phyloP scores from a whole-genome alignment of 768 basidiomycete species.

The Kwoniella sp. region DNA sequence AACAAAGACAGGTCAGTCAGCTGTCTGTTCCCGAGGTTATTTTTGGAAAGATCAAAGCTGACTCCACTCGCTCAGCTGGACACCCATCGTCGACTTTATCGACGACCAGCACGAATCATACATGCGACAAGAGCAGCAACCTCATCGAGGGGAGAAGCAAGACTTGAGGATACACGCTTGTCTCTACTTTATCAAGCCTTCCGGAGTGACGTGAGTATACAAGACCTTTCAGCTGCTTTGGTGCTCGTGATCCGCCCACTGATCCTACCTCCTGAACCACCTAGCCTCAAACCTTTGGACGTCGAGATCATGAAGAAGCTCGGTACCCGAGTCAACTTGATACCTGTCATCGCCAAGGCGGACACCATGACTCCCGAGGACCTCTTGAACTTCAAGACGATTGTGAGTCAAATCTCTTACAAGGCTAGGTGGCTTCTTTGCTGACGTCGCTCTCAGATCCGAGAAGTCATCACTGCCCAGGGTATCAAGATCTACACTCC shows the following conservation, averaged over 20 bases:
- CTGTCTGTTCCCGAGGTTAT: too few species aligned
- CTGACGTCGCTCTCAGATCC: constrained; percentile 63
- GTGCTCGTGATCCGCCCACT: too few species aligned
- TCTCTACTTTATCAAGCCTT: constrained; percentile 93
- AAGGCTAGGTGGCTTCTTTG: too few species aligned
- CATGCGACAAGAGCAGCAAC: constrained; percentile 95
- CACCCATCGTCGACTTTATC: constrained; percentile 93
- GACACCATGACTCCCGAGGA: constrained; percentile 96
- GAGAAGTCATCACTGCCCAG: constrained; percentile 85
- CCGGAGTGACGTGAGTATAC: constrained; percentile 84
- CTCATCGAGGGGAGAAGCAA: constrained; percentile 88
- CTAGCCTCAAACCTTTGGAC: constrained; percentile 94
- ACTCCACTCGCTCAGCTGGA: constrained; percentile 62
- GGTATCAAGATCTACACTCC: constrained; percentile 94
- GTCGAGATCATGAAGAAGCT: constrained; percentile 99
- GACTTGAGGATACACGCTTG: constrained; percentile 96
- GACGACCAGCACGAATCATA: constrained; percentile 59
- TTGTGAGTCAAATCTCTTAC: constrained; percentile 62
- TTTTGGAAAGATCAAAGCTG: too few species aligned
- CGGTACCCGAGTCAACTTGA: constrained; percentile 95
- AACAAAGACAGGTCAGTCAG: constrained; percentile 77
- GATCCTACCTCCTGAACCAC: too few species aligned
- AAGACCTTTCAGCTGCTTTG: constrained; percentile 4
- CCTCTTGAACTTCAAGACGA: constrained; percentile 85
- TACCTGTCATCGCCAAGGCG: constrained; percentile 96